Conservation (phyloP, 805 yeast species). For the Suhomyces emberorum region DNA sequence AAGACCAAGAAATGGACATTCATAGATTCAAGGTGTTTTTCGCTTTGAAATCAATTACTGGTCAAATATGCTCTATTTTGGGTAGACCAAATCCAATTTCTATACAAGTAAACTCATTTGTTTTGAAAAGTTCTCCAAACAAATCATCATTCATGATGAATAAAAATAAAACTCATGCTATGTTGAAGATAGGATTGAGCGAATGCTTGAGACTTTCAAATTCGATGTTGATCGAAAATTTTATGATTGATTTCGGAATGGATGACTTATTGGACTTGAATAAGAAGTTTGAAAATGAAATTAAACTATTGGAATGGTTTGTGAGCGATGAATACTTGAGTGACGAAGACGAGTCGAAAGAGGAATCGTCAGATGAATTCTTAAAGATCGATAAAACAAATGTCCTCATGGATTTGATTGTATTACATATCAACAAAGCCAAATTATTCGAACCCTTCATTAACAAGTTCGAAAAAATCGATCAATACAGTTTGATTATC, state of each 20-base stretch:
- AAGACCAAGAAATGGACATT: constrained; percentile 33
- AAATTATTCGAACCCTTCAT: constrained; percentile 52
- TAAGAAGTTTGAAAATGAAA: constrained; percentile 40
- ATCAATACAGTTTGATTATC: constrained; percentile 31
- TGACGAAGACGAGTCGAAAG: constrained; percentile 3
- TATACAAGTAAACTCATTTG: constrained; percentile 31
- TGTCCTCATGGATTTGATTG: constrained; percentile 43
- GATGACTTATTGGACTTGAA: constrained; percentile 41
- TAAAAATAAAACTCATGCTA: constrained; percentile 25
- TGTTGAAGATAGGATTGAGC: constrained; percentile 45
- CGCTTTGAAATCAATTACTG: constrained; percentile 45
- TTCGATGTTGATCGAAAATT: constrained; percentile 49
- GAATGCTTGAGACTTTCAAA: constrained; percentile 49
- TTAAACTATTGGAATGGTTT: constrained; percentile 30
- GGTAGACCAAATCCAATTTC: constrained; percentile 57
- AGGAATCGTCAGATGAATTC: constrained; percentile 14
- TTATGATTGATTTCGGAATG: constrained; percentile 43
- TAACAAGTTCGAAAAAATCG: constrained; percentile 24
- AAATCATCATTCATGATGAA: constrained; percentile 10
- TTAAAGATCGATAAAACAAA: constrained; percentile 27
- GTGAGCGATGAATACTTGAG: constrained; percentile 8
- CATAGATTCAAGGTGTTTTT: constrained; percentile 48
- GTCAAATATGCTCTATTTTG: constrained; percentile 47
- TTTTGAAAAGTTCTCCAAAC: constrained; percentile 19
- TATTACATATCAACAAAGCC: constrained; percentile 49